These are phyloP conservation scores for Hortiboletus campestris DNA, from an alignment of 768 basidiomycete species.

Conservation along the genomic window DNA sequence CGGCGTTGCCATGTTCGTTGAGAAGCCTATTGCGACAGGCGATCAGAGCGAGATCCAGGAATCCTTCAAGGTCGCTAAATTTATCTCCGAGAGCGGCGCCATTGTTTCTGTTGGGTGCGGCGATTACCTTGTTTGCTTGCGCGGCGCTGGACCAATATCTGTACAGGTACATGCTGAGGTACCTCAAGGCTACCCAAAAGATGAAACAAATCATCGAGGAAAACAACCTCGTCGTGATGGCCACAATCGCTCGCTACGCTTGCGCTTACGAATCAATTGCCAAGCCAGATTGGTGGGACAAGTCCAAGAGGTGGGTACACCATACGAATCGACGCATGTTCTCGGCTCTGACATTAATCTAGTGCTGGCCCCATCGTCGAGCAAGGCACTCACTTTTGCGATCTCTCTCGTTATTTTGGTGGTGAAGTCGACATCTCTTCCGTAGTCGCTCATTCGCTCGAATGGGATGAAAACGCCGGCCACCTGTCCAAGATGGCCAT, in stretches of 20 bases:
- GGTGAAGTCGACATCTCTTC: constrained; percentile 87
- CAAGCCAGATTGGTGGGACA: constrained; percentile 93
- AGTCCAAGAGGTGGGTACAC: constrained; percentile 72
- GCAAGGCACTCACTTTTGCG: constrained; percentile 96
- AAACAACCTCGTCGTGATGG: constrained; percentile 93
- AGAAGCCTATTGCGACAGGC: constrained; percentile 90
- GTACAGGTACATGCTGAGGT: constrained; percentile 86
- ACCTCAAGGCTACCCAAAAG: constrained; percentile 90
- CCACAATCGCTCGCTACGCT: constrained; percentile 92
- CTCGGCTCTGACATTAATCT: constrained; percentile 4
- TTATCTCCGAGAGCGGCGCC: constrained; percentile 65
- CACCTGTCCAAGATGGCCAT: constrained; percentile 74
- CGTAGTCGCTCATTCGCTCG: constrained; percentile 83
- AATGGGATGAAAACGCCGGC: constrained; percentile 90
- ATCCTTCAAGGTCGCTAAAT: constrained; percentile 67
- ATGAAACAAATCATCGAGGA: constrained; percentile 96
- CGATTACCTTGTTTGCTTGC: constrained; percentile 1
- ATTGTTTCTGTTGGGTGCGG: constrained; percentile 87
- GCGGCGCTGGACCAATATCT: not conserved
- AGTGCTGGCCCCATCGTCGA: constrained; percentile 81
- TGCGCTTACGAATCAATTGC: constrained; percentile 79
- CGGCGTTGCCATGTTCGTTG: constrained; percentile 84
- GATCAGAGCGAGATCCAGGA: constrained; percentile 64
- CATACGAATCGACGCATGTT: not conserved
- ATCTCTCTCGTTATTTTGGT: constrained; percentile 95